Conservation (phyloP, 2,329 filamentous ascomycete species). For the Talaromyces sp. region DNA sequence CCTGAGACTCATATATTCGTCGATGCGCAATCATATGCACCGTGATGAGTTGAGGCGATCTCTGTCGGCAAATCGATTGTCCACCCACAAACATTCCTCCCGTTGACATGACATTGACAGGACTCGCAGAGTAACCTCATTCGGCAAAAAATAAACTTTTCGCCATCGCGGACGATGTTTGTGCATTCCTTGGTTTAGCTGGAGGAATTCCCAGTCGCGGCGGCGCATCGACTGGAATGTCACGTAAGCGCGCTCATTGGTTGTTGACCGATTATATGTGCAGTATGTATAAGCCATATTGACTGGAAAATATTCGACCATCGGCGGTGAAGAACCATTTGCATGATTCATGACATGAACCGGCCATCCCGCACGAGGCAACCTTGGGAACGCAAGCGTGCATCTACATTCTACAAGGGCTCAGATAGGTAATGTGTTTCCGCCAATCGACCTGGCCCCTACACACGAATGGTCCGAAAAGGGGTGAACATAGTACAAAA, state of each 20-base stretch:
- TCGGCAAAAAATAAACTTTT: not conserved
- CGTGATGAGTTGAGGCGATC: not conserved
- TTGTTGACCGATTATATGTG: too few relatives aligned
- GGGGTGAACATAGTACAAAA: not conserved
- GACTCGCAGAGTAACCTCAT: not conserved
- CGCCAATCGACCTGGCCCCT: not conserved
- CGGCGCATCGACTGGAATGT: not conserved
- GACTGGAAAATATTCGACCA: not conserved
- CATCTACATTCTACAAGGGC: not conserved
- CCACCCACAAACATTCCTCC: not conserved
- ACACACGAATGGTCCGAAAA: not conserved
- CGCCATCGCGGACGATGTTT: not conserved
- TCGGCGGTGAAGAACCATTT: not conserved
- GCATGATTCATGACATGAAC: not conserved
- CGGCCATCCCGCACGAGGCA: not conserved
- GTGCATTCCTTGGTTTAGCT: not conserved
- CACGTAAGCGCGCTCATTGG: not conserved
- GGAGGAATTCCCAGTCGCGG: constrained; percentile 8
- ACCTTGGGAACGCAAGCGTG: not conserved
- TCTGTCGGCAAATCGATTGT: not conserved
- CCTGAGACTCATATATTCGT: not conserved
- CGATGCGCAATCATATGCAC: not conserved
- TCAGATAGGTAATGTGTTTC: not conserved
- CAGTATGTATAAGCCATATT: not conserved
- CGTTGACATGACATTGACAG: not conserved